These are phyloP conservation scores for Thermoascus crustaceus DNA, from an alignment of 2,329 filamentous ascomycete genomes.

Conservation along the genomic window DNA sequence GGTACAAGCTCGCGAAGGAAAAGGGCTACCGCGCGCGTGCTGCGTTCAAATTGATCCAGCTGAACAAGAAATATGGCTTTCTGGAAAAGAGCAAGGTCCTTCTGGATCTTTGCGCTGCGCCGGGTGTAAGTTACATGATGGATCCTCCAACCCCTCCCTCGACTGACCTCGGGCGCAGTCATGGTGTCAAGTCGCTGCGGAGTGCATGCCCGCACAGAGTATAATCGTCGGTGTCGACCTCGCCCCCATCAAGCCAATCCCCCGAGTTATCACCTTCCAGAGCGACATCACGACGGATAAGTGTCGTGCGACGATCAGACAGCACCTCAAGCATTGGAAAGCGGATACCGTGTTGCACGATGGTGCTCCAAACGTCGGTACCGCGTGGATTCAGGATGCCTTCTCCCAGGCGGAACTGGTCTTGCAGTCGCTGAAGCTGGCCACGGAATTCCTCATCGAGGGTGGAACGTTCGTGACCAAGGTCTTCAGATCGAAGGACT, in stretches of 20 bases:
- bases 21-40: conserved; percentile 94
- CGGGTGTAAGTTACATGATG: conserved; percentile 56
- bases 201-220: conserved; percentile 84
- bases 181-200: conserved; percentile 93
- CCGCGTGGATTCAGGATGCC: conserved; percentile 95
- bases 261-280: conserved; percentile 89
- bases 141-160: background rate
- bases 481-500: conserved; percentile 94
- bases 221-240: conserved; percentile 94
- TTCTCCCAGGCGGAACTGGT: conserved; percentile 95
- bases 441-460: conserved; percentile 82
- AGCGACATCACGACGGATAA: conserved; percentile 97
- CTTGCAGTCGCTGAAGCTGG: conserved; percentile 82
- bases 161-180: conserved; percentile 46
- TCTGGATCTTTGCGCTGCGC: conserved; percentile 93
- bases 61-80: conserved; percentile 99
- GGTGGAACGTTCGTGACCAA: conserved; percentile 95
- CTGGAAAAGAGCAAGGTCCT: conserved; percentile 93
- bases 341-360: conserved; percentile 93
- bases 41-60: conserved; percentile 93
- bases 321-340: conserved; percentile 92
- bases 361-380: conserved; percentile 95
- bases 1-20: conserved; percentile 97
- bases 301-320: conserved; percentile 79
- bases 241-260: conserved; percentile 90